phyloP scores from a whole-genome alignment of 2,329 filamentous ascomycete species.

The Sporothrix pseudoabietina region DNA sequence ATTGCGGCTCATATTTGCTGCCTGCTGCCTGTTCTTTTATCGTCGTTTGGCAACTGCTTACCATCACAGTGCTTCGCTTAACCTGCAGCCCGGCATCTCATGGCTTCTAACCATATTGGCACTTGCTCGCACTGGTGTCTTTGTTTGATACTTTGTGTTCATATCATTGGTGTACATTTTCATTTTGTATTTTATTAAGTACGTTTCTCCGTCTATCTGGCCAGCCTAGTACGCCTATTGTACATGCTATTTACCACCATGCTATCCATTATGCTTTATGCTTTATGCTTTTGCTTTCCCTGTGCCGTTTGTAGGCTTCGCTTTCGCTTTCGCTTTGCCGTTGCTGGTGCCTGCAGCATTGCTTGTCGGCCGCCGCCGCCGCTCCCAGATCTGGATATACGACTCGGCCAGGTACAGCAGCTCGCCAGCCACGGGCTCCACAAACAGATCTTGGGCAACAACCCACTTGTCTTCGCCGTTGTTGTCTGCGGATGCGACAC shows the following conservation, averaged over 20 bases:
- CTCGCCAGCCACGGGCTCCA: constrained; percentile 86
- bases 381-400: constrained; percentile 96
- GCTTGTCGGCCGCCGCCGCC: constrained; percentile 54
- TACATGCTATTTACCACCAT: not conserved
- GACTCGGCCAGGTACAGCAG: constrained; percentile 90
- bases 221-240: constrained; percentile 14
- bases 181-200: not conserved
- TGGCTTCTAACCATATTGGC: constrained; percentile 13
- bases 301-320: not conserved
- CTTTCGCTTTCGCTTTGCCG: constrained; percentile 40
- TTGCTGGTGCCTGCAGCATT: not conserved
- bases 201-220: not conserved
- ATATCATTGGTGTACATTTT: not conserved
- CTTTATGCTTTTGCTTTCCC: not conserved
- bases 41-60: not conserved
- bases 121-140: not conserved
- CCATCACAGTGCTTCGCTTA: constrained; percentile 20
- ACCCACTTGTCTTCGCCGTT: constrained; percentile 67
- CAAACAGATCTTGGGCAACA: constrained; percentile 89
- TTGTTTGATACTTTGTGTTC: not conserved
- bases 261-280: not conserved
- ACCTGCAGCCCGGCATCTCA: constrained; percentile 30
- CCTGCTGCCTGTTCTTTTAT: not conserved
- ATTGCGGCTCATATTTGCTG: not conserved
- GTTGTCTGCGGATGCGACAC: not conserved